Conservation (phyloP, 768 basidiomycete species). For the Harrya chromipes region DNA sequence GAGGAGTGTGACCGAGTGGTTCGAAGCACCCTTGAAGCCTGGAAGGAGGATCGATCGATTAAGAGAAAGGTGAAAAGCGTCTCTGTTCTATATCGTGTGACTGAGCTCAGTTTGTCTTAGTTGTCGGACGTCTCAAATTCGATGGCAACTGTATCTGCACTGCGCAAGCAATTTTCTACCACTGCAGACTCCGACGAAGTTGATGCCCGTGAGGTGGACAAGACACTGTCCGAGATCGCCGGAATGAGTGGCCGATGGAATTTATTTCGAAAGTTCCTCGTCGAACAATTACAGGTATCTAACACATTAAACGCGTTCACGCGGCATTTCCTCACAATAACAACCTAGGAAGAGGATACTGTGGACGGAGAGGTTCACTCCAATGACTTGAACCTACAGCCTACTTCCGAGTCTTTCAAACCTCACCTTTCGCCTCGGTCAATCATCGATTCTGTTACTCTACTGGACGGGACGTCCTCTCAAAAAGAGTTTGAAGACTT, state of each 20-base stretch:
- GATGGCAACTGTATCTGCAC: slow-evolving; percentile 30
- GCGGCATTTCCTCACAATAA: not conserved
- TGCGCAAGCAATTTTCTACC: slow-evolving; percentile 32
- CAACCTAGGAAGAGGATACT: slow-evolving; percentile 18
- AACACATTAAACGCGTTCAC: not conserved
- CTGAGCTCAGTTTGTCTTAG: slow-evolving; percentile 28
- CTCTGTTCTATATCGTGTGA: not conserved
- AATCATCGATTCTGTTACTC: slow-evolving; percentile 10
- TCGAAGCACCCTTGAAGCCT: slow-evolving; percentile 67
- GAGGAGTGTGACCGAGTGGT: slow-evolving; percentile 88
- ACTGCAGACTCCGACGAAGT: slow-evolving; percentile 50
- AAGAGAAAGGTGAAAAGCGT: slow-evolving; percentile 61
- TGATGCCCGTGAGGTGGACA: slow-evolving; percentile 91
- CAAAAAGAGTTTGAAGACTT: slow-evolving; percentile 62
- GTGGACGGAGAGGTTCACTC: slow-evolving; percentile 2
- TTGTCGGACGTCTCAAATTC: slow-evolving; percentile 47
- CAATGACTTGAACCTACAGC: slow-evolving; percentile 4
- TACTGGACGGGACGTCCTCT: slow-evolving; percentile 51
- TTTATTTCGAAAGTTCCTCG: slow-evolving; percentile 83
- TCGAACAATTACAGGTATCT: slow-evolving; percentile 65
- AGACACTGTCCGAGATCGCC: slow-evolving; percentile 80
- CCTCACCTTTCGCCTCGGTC: not conserved
- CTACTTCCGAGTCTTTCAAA: not conserved
- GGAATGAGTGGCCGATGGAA: slow-evolving; percentile 92
- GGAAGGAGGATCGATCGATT: slow-evolving; percentile 89